Percentiles rank a stretch among this genome's conserved stretches.
Conservation (phyloP, 768 basidiomycete genomes). For the Pulveroboletus sp. region DNA sequence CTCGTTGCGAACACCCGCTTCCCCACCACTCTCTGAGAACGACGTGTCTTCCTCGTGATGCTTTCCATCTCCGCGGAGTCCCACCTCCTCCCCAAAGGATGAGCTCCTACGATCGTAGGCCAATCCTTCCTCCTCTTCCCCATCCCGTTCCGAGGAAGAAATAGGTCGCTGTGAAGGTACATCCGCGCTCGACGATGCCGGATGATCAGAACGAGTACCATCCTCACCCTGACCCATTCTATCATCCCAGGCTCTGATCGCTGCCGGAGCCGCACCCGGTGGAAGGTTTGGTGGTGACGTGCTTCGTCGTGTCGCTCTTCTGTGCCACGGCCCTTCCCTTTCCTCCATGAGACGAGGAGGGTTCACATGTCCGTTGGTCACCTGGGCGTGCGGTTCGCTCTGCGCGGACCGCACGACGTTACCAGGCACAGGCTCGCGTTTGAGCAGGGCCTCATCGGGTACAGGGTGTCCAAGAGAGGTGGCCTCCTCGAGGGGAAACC, state of each 20-base stretch:
- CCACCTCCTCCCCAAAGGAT: constrained; percentile 5
- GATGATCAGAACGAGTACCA: constrained; percentile 29
- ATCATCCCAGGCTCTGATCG: constrained; percentile 36
- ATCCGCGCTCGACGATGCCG: constrained; percentile 31
- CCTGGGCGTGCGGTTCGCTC: constrained; percentile 20
- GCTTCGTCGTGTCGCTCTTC: constrained; percentile 29
- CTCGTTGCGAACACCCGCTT: constrained; percentile 5
- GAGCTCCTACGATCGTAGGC: constrained; percentile 24
- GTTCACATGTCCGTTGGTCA: constrained; percentile 13
- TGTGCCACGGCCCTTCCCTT: constrained; percentile 13
- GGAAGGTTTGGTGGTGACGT: constrained; percentile 40
- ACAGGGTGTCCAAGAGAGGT: constrained; percentile 14
- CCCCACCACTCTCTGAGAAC: constrained; percentile 10
- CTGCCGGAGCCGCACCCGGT: constrained; percentile 39
- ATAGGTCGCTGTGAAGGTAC: constrained; percentile 32
- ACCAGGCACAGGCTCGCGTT: constrained; percentile 31
- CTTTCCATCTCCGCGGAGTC: constrained; percentile 6
- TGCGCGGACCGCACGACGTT: neutral
- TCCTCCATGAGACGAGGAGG: constrained; percentile 9
- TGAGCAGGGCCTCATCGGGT: constrained; percentile 35
- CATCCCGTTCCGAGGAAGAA: constrained; percentile 31
- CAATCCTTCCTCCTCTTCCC: constrained; percentile 26
- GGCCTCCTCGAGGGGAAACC: constrained; percentile 24
- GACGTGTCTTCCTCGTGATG: constrained; percentile 11
- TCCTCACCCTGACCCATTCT: constrained; percentile 32